These are phyloP conservation scores for Talaromyces wortmannii DNA, from an alignment of 495 filamentous ascomycete genomes.

Conservation along the genomic window DNA sequence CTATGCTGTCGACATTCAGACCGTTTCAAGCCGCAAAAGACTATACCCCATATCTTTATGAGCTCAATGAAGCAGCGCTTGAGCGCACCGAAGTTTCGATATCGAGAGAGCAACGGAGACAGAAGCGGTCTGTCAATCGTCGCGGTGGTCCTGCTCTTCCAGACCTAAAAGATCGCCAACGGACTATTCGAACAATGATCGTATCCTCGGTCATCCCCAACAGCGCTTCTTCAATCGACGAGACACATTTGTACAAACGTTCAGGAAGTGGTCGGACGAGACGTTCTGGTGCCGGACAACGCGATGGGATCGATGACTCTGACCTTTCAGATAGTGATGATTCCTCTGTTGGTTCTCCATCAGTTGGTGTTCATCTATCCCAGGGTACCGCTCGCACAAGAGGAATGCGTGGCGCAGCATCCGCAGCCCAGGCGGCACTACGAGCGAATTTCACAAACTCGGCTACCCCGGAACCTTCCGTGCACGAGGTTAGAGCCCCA, in stretches of 20 bases:
- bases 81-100: conserved; percentile 89
- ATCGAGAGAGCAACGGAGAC: conserved; percentile 83
- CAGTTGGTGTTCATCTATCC: conserved; percentile 56
- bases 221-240: conserved; percentile 70
- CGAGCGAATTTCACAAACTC: conserved; percentile 75
- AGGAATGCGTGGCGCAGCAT: conserved; percentile 78
- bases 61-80: conserved; percentile 83
- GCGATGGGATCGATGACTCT: conserved; percentile 69
- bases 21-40: conserved; percentile 89
- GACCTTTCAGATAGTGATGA: conserved; percentile 86
- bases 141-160: conserved; percentile 91
- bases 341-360: conserved; percentile 80
- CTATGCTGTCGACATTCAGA: conserved; percentile 74
- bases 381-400: conserved; percentile 79
- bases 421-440: conserved; percentile 67
- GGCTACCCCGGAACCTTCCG: conserved; percentile 75
- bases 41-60: conserved; percentile 86
- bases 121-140: conserved; percentile 91
- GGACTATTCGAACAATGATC: conserved; percentile 83
- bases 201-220: conserved; percentile 89
- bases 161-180: conserved; percentile 89
- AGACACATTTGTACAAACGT: conserved; percentile 78
- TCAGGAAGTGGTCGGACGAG: conserved; percentile 48
- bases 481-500: conserved; percentile 64
- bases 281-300: conserved; percentile 36